Evolutionary conservation across 176 grass and related monocot species (phyloP).

Genomic region (Bolboschoenus planiculmis): DNA sequence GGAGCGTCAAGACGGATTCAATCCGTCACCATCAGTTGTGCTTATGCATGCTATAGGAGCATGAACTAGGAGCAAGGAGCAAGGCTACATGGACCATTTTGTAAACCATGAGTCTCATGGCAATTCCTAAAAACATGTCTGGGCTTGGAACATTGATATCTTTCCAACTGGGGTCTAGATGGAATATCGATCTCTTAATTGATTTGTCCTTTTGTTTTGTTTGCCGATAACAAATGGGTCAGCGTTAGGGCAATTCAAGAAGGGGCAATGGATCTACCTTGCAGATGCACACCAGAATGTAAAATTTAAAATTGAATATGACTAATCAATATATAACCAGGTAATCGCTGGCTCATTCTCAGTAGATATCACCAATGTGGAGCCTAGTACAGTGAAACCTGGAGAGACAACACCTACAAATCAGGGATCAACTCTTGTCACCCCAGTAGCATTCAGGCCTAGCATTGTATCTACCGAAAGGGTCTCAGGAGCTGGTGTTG

Average conservation of each 20-base stretch:
- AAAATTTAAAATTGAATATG: background rate
- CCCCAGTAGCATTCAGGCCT: slow-evolving; percentile 16
- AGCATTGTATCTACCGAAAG: slow-evolving; percentile 16
- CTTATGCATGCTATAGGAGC: no score
- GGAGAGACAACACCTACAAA: background rate
- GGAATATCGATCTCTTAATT: background rate
- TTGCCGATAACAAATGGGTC: background rate
- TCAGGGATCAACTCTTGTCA: slow-evolving; percentile 20
- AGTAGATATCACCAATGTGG: slow-evolving; percentile 10
- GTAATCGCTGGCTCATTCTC: slow-evolving; percentile 29
- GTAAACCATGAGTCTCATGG: background rate
- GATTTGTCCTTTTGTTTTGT: background rate
- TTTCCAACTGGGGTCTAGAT: background rate
- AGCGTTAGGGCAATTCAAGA: background rate
- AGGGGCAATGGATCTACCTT: background rate
- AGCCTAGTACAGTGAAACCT: background rate
- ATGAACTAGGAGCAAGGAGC: background rate
- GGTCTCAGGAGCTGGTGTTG: background rate
- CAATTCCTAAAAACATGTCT: background rate
- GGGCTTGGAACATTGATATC: background rate
- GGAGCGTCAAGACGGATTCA: background rate
- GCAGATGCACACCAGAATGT: background rate
- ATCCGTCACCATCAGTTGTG: background rate
- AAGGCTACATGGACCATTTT: background rate
- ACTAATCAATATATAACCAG: slow-evolving; percentile 4